Evolutionary conservation across 768 basidiomycete genomes (phyloP), one percentile per base, ranked within the genome.

Genomic region (Polyporus arcularius): DNA sequence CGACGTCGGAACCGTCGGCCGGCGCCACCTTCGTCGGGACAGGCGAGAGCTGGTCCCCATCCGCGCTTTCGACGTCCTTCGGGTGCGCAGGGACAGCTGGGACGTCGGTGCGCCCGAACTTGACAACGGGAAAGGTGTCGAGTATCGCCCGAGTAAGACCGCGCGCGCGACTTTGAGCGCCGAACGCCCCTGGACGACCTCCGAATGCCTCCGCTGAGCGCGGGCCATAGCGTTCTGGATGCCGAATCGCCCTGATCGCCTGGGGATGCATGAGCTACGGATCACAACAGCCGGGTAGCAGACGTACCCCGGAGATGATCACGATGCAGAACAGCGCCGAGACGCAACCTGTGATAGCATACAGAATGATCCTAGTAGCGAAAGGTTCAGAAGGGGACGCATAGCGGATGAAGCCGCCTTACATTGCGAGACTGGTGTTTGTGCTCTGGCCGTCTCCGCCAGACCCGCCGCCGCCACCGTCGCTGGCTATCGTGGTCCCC

Each of bases 121-220:
- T 94, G 75, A 96, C 88, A 63, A 97, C 77, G 4, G 96, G 95
- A 77, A 98, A 98, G 3, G 95, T 97, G 66, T 98, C 96, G 56
- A 98, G 79, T 58, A 98, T 95, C 18, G 96, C 96, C 18, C 92
- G 86, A 1, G 92, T 90, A 53, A 98, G 80, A 7, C 95, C 95
- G n/a, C 84, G 78, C 0, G 93, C 89, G 4, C 92, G 85, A 52
- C 85, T 88, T 68, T 88, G 88, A 40, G 80, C 79, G 4, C 60
- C 60, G 57, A 61, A 58, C 2, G 51, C 35, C 26, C 72, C 53
- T 74, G 78, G 32, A 68, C 71, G 26, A 65, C 75, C 46, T 57
- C 69, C 53, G 55, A 52, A 55, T 14, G 58, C 56, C 53, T 75
- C 71, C 12, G 75, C 75, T 3, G 76, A 66, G 55, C 94, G 82